phyloP scores from a whole-genome alignment of 78 protist species.

The Pigoraptor vietnamica region DNA sequence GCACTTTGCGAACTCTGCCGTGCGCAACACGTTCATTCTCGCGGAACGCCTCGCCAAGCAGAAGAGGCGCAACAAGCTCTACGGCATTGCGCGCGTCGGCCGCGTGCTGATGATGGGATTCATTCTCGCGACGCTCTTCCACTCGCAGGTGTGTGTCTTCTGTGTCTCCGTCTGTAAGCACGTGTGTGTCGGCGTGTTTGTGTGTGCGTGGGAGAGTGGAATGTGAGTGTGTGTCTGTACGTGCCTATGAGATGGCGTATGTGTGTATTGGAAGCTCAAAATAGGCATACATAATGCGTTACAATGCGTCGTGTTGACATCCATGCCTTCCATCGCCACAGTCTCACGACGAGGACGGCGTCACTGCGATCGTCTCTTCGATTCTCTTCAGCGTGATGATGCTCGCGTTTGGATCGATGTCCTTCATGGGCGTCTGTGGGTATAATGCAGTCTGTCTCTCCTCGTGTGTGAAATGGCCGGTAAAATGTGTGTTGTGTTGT shows the following conservation, averaged over 20 bases:
- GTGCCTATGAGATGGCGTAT: too few relatives aligned
- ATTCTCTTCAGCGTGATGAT: conserved; percentile 7
- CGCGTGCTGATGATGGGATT: not conserved
- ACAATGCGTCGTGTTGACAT: too few relatives aligned
- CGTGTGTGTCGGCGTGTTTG: too few relatives aligned
- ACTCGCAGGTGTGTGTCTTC: not conserved
- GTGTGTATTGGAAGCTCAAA: too few relatives aligned
- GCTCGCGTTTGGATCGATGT: conserved; percentile 17
- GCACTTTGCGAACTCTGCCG: not conserved
- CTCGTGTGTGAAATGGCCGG: not conserved
- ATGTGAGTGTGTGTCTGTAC: too few relatives aligned
- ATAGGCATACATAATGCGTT: too few relatives aligned
- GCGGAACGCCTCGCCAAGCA: not conserved
- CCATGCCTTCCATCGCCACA: not conserved
- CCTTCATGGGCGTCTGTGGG: not conserved
- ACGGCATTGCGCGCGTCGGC: not conserved
- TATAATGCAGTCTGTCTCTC: not conserved
- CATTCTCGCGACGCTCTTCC: not conserved
- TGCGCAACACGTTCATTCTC: not conserved
- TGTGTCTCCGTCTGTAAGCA: too few relatives aligned
- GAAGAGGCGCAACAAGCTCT: not conserved
- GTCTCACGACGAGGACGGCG: not conserved
- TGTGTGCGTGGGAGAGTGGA: too few relatives aligned
- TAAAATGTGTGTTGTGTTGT: not conserved
- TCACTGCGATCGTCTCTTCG: not conserved